Base-by-base conservation (phyloP, 768 basidiomycete genomes). In the Glaciozyma martinii region DNA sequence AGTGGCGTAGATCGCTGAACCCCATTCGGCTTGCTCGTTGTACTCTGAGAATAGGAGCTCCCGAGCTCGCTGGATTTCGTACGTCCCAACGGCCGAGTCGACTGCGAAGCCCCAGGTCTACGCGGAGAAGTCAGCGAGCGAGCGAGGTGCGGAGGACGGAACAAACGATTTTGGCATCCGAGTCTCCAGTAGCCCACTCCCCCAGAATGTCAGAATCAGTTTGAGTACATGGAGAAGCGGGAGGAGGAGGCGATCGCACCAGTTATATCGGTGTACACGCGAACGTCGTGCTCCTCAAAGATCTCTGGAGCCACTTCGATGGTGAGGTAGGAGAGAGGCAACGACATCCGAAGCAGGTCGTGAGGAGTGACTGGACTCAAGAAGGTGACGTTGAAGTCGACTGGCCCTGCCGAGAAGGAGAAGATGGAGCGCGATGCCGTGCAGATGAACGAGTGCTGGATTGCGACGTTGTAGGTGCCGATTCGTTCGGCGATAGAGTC, bases 371-470 rank as follows among this genome's bases (percentile, higher is more conserved):
- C 56, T 19, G 66, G 60, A 6, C 54, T 56, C 2, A 67, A 44
- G 60, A 67, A 67, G n/a, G 68, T 42, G 79, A 81, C 66, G 66
- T 75, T 53, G 73, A 73, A 54, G 65, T 80, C 27, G 56, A 64
- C 60, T n/a, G 37, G 37, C 23, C 8, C 60, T 0, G 66, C 66
- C 13, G 60, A 33, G 56, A 67, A 67, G 16, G 56, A 32, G 44
- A 67, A 67, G 56, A 67, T 59, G 27, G 66, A 63, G 4, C 53
- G 49, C 8, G 66, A 63, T 16, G 66, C 62, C 0, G 66, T 67
- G 56, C 61, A 61, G 3, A 32, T 25, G 62, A 67, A 63, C 16
- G 56, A 55, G 10, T 30, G 47, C 56, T 67, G 66, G 9, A 25
- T 57, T 0, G 66, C 66, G n/a, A 43, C 30, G 56, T 15, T 15